A percentile compares a stretch with the other conserved stretches of the same genome.
Evolutionary conservation across 2,329 filamentous ascomycete species (phyloP).

Genomic region (Exophiala alcalophila): DNA sequence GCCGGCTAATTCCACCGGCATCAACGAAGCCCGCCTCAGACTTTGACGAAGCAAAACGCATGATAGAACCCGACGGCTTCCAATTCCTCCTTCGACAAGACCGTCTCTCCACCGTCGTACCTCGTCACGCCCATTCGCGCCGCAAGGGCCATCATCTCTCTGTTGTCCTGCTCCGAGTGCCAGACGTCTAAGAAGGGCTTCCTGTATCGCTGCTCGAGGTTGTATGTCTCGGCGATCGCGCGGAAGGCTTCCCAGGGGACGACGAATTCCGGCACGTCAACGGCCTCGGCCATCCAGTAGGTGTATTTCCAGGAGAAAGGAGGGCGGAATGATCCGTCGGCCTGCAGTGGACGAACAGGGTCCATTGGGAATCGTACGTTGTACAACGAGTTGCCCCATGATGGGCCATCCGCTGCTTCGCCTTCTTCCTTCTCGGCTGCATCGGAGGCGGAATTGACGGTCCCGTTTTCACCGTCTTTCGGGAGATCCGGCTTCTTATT

Average conservation of each 20-base stretch:
- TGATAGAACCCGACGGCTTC: slow-evolving; percentile 86
- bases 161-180: slow-evolving; percentile 84
- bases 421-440: slow-evolving; percentile 34
- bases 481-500: slow-evolving; percentile 48
- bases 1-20: too few species aligned
- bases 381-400: slow-evolving; percentile 94
- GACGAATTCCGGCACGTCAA: slow-evolving; percentile 96
- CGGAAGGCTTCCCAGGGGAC: slow-evolving; percentile 98
- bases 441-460: slow-evolving; percentile 32
- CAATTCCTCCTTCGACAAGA: slow-evolving; percentile 82
- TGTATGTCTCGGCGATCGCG: slow-evolving; percentile 92
- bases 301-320: slow-evolving; percentile 98
- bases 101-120: slow-evolving; percentile 61
- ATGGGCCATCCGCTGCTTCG: slow-evolving; percentile 59
- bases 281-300: slow-evolving; percentile 92
- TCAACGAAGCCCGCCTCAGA: too few species aligned
- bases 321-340: slow-evolving; percentile 84
- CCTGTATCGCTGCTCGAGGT: slow-evolving; percentile 90
- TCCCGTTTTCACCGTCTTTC: slow-evolving; percentile 35
- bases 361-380: slow-evolving; percentile 73
- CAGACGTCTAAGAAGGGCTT: slow-evolving; percentile 89
- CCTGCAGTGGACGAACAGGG: slow-evolving; percentile 61
- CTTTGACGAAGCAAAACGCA: slow-evolving; percentile 96
- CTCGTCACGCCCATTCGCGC: slow-evolving; percentile 94
- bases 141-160: slow-evolving; percentile 74